A percentile compares a stretch with the other conserved stretches of the same genome.
Evolutionary conservation across 1,139 yeast genomes (phyloP).

Genomic region (Saccharomyces hybrid): DNA sequence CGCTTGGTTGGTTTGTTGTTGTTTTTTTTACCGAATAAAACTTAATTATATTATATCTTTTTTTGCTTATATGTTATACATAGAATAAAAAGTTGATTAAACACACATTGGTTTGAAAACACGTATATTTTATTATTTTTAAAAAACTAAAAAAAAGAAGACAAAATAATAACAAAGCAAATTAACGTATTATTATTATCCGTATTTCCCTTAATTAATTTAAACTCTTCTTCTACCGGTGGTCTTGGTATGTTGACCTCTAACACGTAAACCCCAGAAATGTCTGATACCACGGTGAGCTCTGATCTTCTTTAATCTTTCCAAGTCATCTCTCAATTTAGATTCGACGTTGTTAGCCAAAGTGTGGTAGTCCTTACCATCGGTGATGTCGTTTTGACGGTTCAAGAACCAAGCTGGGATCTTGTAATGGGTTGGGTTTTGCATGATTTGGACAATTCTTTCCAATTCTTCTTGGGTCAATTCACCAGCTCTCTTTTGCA

Average conservation of each 20-base stretch:
- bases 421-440: conserved; percentile 99
- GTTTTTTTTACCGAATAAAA: neutral
- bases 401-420: conserved; percentile 99
- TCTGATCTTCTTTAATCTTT: conserved; percentile 99
- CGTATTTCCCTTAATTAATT: conserved; percentile 4
- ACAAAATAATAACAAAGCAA: no score
- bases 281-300: conserved; percentile 99
- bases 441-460: conserved; percentile 99
- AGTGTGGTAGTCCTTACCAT: conserved; percentile 98
- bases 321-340: conserved; percentile 99
- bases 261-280: conserved; percentile 94
- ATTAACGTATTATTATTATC: neutral
- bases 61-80: neutral
- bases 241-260: conserved; percentile 99
- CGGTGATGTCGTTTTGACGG: conserved; percentile 98
- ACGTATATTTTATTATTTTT: neutral
- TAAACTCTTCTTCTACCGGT: conserved; percentile 75
- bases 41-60: neutral
- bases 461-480: conserved; percentile 99
- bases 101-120: neutral
- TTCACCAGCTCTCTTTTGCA: conserved; percentile 99
- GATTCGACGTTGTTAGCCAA: conserved; percentile 98
- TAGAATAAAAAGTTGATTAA: neutral
- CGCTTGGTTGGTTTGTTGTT: no score
- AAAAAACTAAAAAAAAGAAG: neutral